These are phyloP conservation scores for Sarocladiaceae sp. DNA, from an alignment of 2,329 filamentous ascomycete species.

Conservation along the genomic window DNA sequence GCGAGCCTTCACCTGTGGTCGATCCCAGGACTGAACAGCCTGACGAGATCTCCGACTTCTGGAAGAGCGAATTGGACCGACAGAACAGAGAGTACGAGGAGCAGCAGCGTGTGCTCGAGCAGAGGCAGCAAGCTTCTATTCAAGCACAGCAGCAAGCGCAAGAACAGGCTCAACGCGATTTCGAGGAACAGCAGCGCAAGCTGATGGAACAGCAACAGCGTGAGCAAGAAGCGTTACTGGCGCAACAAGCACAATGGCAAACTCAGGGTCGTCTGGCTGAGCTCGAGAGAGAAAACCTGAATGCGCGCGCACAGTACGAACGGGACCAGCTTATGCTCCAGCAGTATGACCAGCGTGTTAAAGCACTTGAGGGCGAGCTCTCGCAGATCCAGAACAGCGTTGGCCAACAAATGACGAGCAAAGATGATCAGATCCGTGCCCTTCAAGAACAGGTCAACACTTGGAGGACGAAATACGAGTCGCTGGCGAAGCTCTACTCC, in stretches of 20 bases:
- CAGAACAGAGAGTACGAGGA: constrained; percentile 95
- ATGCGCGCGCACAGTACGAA: constrained; percentile 91
- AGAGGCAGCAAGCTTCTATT: constrained; percentile 79
- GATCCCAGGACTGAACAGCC: constrained; percentile 72
- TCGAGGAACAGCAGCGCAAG: constrained; percentile 87
- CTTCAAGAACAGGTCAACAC: constrained; percentile 97
- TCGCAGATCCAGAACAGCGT: constrained; percentile 76
- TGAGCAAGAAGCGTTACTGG: constrained; percentile 84
- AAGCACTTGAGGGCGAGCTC: constrained; percentile 85
- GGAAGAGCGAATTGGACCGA: constrained; percentile 86
- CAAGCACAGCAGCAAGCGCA: constrained; percentile 78
- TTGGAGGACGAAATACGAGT: constrained; percentile 96
- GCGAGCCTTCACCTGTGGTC: constrained; percentile 64
- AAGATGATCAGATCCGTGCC: constrained; percentile 89
- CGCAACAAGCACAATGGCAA: constrained; percentile 87
- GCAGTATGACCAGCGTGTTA: constrained; percentile 93
- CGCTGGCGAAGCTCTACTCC: constrained; percentile 93
- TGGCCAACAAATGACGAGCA: constrained; percentile 79
- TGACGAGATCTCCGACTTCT: constrained; percentile 95
- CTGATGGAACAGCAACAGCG: constrained; percentile 85
- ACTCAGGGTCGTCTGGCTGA: constrained; percentile 95
- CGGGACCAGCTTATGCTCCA: constrained; percentile 96
- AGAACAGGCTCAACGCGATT: constrained; percentile 85
- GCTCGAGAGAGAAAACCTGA: constrained; percentile 90
- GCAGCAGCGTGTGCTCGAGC: constrained; percentile 83